A percentile compares a stretch with the other conserved stretches of the same genome.
Evolutionary conservation across 768 basidiomycete genomes (phyloP).

Genomic region (Podaxis carcinomalis): DNA sequence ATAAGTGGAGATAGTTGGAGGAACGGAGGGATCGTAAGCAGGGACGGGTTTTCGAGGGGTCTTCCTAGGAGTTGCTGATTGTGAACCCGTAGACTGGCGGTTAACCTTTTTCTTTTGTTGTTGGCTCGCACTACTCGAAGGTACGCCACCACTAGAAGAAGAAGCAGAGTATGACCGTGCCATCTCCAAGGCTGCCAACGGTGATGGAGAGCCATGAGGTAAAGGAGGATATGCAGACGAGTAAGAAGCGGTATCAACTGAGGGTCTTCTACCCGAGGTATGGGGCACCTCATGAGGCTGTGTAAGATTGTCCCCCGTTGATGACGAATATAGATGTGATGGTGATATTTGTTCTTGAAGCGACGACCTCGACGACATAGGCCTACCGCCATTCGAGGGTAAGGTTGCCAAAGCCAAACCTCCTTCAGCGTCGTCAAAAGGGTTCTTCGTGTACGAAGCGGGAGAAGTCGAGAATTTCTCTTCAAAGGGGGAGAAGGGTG

Average conservation of each 20-base stretch:
- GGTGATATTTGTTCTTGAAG: neutral
- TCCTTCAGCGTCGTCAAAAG: constrained; percentile 17
- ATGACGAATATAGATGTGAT: neutral
- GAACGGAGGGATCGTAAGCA: constrained; percentile 32
- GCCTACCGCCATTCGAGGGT: constrained; percentile 13
- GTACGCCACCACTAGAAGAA: constrained; percentile 6
- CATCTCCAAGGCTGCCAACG: neutral
- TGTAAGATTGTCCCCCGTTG: neutral
- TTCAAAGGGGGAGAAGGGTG: constrained; percentile 4
- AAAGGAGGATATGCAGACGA: constrained; percentile 16
- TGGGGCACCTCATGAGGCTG: neutral
- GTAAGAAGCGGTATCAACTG: constrained; percentile 22
- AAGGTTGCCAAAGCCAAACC: constrained; percentile 18
- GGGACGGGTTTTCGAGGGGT: constrained; percentile 54
- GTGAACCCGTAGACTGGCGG: constrained; percentile 20
- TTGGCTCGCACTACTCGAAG: neutral
- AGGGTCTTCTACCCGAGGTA: constrained; percentile 11
- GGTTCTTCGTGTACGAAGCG: constrained; percentile 9
- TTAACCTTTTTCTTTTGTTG: constrained; percentile 18
- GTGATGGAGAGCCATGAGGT: constrained; percentile 6
- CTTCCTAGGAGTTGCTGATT: constrained; percentile 21
- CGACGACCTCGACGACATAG: constrained; percentile 14
- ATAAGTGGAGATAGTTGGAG: constrained; percentile 12
- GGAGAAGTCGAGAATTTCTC: constrained; percentile 17
- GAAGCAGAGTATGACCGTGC: constrained; percentile 9